Conservation (phyloP, 768 basidiomycete species). For the Daedaleopsis nitida region DNA sequence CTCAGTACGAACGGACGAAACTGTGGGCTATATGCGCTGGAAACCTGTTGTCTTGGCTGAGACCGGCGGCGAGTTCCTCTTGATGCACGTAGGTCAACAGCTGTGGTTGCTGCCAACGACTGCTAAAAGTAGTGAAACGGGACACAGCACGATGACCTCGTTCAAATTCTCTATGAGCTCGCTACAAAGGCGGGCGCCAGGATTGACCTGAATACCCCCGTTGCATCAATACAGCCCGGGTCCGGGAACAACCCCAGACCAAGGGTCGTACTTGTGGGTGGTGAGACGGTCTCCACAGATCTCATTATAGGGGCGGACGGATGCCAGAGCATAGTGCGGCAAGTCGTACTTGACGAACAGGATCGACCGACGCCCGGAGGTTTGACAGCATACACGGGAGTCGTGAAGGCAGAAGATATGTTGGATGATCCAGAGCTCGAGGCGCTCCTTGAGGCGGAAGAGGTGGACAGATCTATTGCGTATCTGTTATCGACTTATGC, state of each 20-base stretch:
- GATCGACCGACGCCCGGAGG: constrained; percentile 31
- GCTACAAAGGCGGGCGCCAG: constrained; percentile 50
- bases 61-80: constrained; percentile 50
- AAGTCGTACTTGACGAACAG: constrained; percentile 34
- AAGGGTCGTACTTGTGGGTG: constrained; percentile 37
- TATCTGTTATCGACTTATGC: background rate
- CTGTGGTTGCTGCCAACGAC: background rate
- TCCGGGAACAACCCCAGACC: constrained; percentile 18
- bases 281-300: constrained; percentile 48
- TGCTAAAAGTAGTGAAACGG: too few relatives aligned
- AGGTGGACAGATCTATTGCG: constrained; percentile 29
- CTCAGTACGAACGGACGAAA: constrained; percentile 46
- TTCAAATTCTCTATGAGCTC: constrained; percentile 46
- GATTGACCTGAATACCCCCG: constrained; percentile 40
- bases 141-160: constrained; percentile 55
- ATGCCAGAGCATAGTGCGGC: constrained; percentile 42
- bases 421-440: constrained; percentile 42
- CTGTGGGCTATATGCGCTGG: constrained; percentile 49
- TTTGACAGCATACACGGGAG: constrained; percentile 47
- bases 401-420: constrained; percentile 42
- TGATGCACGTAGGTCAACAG: constrained; percentile 44
- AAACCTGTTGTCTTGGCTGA: constrained; percentile 49
- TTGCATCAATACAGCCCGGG: constrained; percentile 21
- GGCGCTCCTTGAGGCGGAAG: constrained; percentile 28
- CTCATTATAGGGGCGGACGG: constrained; percentile 67